These are phyloP conservation scores for Takashimella tepidaria DNA, from an alignment of 1,284 basidiomycete genomes.

Conservation along the genomic window DNA sequence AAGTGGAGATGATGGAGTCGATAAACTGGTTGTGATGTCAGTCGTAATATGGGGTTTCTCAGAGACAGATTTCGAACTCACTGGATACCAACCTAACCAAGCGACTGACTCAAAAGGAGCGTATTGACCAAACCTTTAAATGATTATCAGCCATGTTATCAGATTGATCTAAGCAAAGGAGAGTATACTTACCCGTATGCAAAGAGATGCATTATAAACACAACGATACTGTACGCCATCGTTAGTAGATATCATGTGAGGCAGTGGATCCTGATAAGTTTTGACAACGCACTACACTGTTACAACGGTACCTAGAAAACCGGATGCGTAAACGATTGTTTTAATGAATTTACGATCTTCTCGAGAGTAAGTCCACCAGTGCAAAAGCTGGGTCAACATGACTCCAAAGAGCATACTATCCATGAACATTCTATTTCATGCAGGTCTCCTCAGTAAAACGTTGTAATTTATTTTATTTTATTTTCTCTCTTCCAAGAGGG, in stretches of 20 bases:
- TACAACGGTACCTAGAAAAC: not conserved
- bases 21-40: not conserved
- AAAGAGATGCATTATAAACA: slow-evolving; percentile 1
- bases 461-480: too few species aligned
- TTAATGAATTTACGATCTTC: not conserved
- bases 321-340: not conserved
- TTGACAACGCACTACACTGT: not conserved
- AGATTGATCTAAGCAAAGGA: not conserved
- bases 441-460: too few species aligned
- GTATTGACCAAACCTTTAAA: slow-evolving; percentile 4
- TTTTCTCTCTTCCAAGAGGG: too few species aligned
- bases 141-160: not conserved
- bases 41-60: not conserved
- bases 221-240: not conserved
- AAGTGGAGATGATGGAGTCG: not conserved
- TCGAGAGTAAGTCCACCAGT: not conserved
- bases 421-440: not conserved
- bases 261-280: too few species aligned
- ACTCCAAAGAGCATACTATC: not conserved
- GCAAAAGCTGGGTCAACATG: not conserved
- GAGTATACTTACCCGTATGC: slow-evolving; percentile 6
- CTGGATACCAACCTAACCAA: not conserved
- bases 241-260: not conserved
- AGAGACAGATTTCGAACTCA: not conserved
- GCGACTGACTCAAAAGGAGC: slow-evolving; percentile 1